A percentile compares a stretch with the other conserved stretches of the same genome.
These are phyloP conservation scores for Candida coquimbonensis DNA, from an alignment of 805 yeast genomes.

Conservation along the genomic window DNA sequence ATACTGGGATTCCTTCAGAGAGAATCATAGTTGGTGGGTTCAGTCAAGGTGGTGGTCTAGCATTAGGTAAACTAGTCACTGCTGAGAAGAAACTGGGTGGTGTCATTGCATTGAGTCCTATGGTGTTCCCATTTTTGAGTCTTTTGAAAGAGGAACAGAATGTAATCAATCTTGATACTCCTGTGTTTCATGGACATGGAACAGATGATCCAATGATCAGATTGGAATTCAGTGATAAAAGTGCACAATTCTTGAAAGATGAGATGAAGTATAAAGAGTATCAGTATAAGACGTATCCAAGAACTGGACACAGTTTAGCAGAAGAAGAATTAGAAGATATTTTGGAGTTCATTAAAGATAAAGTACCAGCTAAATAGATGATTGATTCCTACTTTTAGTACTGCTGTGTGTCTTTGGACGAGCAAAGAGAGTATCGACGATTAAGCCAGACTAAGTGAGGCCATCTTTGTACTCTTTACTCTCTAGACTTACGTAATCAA, in stretches of 20 bases:
- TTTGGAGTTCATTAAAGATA: conserved; percentile 34
- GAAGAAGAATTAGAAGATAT: conserved; percentile 61
- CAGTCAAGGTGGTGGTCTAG: conserved; percentile 86
- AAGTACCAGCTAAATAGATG: conserved; percentile 6
- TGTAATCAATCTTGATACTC: conserved; percentile 52
- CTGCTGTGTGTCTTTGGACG: no score
- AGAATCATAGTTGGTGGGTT: conserved; percentile 91
- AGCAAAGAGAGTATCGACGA: no score
- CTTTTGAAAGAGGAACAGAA: conserved; percentile 16
- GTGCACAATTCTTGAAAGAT: conserved; percentile 34
- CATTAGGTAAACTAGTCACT: conserved; percentile 53
- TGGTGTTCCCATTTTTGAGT: conserved; percentile 30
- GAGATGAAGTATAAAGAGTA: conserved; percentile 41
- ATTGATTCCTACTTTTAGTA: no score
- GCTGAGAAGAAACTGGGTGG: conserved; percentile 69
- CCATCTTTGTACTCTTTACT: no score
- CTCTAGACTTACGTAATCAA: no score
- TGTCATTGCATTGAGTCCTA: conserved; percentile 70
- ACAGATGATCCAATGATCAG: conserved; percentile 55
- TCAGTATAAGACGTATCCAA: conserved; percentile 48
- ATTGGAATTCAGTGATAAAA: conserved; percentile 29
- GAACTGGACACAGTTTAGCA: conserved; percentile 61
- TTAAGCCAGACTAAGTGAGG: no score
- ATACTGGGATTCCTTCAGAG: conserved; percentile 46
- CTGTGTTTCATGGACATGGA: conserved; percentile 88